Evolutionary conservation across 2,329 filamentous ascomycete species (phyloP), one percentile per base, ranked within the genome.

Genomic region (Claviceps pusilla): DNA sequence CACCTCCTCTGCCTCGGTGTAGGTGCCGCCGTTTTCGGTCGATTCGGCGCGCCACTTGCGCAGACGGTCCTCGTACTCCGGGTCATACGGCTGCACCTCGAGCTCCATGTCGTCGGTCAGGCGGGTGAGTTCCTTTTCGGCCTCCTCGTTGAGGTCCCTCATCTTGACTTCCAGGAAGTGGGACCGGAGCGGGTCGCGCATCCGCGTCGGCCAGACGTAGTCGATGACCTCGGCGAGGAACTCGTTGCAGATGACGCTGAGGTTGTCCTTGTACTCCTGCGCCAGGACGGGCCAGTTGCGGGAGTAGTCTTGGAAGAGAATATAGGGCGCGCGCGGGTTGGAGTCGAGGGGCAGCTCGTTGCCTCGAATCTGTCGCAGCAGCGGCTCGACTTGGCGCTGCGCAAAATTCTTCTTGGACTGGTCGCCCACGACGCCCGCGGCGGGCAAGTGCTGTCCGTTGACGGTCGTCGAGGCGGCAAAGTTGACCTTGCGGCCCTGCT

Each of bases 241-340:
- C 64, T 77, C 74, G 61, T 76, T 75, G 65, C 75, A 77, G 37
- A 77, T 76, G 24, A 77, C 74, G 16, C 72, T 71, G 0, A 77
- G 68, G 50, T 77, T 77, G 57, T 77, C 74, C 66, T 76, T 77
- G 66, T 76, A 76, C 60, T 77, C 75, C 53, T 74, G 73, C 0
- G 74, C 75, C 12, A 77, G 65, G n/a, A 68, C 66, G 3, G 75
- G 73, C 75, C 75, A 77, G 62, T 75, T 73, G 56, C 74, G 71
- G 2, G 73, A 76, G 59, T 76, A 77, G 56, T 73, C 74, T 54
- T 77, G 74, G 63, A 77, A 77, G 12, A 77, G 67, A 61, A 77
- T 77, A 62, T 77, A 77, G 2, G 75, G 74, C 0, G 75, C 75
- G 35, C 75, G 69, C 0, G 75, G 75, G 59, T 77, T 77, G 0